Percentiles rank a stretch among this genome's conserved stretches.
Evolutionary conservation across 305 asterid species (phyloP).

Genomic region (Petunia hybrid): DNA sequence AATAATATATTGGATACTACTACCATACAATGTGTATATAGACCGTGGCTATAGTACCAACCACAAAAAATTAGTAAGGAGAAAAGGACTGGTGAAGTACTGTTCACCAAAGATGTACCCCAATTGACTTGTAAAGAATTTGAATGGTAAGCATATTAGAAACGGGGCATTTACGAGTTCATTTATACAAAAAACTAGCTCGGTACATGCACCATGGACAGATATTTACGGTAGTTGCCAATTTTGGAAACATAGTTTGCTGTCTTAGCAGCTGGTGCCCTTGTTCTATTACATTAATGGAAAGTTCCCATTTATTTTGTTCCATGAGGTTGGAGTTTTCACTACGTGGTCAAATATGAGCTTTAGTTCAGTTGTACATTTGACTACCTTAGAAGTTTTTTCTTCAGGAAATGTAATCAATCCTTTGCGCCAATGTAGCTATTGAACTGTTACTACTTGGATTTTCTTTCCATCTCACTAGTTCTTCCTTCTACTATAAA

Average conservation of each 20-base stretch:
- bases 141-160: slow-evolving; percentile 21
- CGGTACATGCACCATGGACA: neutral
- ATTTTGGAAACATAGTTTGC: neutral
- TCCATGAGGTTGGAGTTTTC: neutral
- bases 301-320: neutral
- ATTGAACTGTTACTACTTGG: neutral
- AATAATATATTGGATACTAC: neutral
- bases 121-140: slow-evolving; percentile 10
- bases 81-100: slow-evolving; percentile 7
- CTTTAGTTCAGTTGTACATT: neutral
- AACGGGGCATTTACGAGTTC: slow-evolving; percentile 18
- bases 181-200: slow-evolving; percentile 11
- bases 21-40: neutral
- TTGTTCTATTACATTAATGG: neutral
- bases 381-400: neutral
- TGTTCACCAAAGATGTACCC: slow-evolving; percentile 8
- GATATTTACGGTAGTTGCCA: slow-evolving; percentile 11
- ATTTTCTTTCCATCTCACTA: neutral
- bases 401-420: neutral
- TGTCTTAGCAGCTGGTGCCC: slow-evolving; percentile 17
- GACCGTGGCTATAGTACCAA: neutral
- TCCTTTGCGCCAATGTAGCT: neutral
- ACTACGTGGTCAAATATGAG: slow-evolving; percentile 30
- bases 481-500: neutral
- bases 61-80: neutral